Evolutionary conservation across 495 filamentous ascomycete genomes (phyloP).

Genomic region (Neurospora terricola): DNA sequence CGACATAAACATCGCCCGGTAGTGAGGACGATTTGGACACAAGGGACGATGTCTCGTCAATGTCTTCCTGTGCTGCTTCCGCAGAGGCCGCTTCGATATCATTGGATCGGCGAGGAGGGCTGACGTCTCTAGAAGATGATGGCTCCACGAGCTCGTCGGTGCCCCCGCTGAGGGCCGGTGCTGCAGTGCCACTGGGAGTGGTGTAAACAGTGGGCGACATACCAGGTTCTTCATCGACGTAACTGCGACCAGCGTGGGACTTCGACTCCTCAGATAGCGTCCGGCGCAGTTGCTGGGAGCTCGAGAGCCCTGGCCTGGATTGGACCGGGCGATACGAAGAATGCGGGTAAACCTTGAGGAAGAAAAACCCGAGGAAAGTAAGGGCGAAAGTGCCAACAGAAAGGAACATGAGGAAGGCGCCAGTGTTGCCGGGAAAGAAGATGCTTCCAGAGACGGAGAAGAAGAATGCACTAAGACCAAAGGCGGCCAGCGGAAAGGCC

Average conservation of each 20-base stretch:
- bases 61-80: constrained; percentile 13
- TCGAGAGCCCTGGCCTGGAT: constrained; percentile 40
- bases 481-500: constrained; percentile 82
- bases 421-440: constrained; percentile 76
- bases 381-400: constrained; percentile 70
- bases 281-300: constrained; percentile 48
- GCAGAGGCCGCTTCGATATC: constrained; percentile 5
- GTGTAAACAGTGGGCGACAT: background rate
- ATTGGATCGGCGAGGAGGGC: constrained; percentile 2
- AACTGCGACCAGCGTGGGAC: background rate
- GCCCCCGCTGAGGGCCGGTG: constrained; percentile 4
- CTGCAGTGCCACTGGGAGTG: background rate
- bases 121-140: background rate
- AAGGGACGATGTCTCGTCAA: constrained; percentile 78
- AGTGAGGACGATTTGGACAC: constrained; percentile 52
- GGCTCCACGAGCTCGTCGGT: constrained; percentile 3
- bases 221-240: constrained; percentile 29
- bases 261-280: background rate
- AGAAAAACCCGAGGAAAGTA: constrained; percentile 65
- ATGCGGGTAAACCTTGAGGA: constrained; percentile 66
- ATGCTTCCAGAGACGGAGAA: constrained; percentile 70
- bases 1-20: constrained; percentile 37
- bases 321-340: constrained; percentile 57
- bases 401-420: constrained; percentile 68
- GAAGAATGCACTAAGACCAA: constrained; percentile 93